These are phyloP conservation scores for Aspergillus hancockii DNA, from an alignment of 495 filamentous ascomycete genomes.

Conservation along the genomic window DNA sequence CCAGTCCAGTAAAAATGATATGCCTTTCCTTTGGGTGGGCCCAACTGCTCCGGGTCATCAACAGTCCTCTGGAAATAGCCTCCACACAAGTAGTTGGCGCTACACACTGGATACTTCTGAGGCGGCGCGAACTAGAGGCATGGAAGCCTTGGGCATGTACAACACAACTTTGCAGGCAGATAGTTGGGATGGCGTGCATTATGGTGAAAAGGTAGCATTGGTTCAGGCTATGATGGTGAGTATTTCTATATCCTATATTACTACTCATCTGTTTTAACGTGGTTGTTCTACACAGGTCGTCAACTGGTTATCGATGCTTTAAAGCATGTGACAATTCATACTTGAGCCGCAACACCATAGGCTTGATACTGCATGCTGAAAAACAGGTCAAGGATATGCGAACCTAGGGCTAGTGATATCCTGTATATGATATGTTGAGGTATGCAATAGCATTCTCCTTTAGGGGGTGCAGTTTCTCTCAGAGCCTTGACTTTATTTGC, in stretches of 20 bases:
- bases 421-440: background rate
- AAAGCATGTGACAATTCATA: background rate
- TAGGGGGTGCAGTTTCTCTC: background rate
- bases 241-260: slow-evolving; percentile 9
- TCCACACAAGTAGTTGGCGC: slow-evolving; percentile 44
- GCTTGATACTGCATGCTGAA: background rate
- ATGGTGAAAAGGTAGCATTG: slow-evolving; percentile 46
- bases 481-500: background rate
- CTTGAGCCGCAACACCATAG: background rate
- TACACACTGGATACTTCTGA: slow-evolving; percentile 40
- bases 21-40: slow-evolving; percentile 51
- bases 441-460: background rate
- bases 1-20: slow-evolving; percentile 33
- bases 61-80: slow-evolving; percentile 29
- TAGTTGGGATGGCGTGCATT: slow-evolving; percentile 43
- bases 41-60: slow-evolving; percentile 48
- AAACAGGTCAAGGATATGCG: background rate
- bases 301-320: slow-evolving; percentile 45
- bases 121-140: slow-evolving; percentile 35
- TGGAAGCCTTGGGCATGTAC: slow-evolving; percentile 50
- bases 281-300: slow-evolving; percentile 28
- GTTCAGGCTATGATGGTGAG: slow-evolving; percentile 55
- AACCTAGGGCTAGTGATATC: background rate
- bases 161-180: slow-evolving; percentile 49
- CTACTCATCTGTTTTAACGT: slow-evolving; percentile 7